These are phyloP conservation scores for Kregervanrija pseudodelftensis DNA, from an alignment of 805 yeast genomes.

Conservation along the genomic window DNA sequence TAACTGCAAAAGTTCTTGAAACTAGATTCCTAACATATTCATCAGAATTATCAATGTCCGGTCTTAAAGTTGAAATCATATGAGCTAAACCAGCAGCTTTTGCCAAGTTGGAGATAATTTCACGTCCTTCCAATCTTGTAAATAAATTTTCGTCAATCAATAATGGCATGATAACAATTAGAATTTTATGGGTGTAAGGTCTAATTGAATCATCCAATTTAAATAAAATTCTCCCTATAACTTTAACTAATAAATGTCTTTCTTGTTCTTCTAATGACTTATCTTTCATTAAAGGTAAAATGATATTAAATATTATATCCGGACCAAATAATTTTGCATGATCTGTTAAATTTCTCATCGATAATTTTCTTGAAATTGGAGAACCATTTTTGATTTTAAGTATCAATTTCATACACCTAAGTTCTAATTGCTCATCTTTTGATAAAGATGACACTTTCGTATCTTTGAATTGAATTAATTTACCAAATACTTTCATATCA, in stretches of 20 bases:
- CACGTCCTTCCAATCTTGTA: constrained; percentile 74
- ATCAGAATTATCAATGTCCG: constrained; percentile 77
- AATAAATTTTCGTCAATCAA: constrained; percentile 71
- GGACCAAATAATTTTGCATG: constrained; percentile 65
- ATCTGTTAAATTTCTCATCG: constrained; percentile 61
- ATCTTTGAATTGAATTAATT: constrained; percentile 33
- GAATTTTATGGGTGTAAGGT: constrained; percentile 67
- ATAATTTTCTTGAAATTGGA: constrained; percentile 56
- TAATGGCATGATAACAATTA: constrained; percentile 71
- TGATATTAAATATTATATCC: constrained; percentile 53
- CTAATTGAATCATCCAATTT: constrained; percentile 56
- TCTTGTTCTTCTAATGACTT: constrained; percentile 72
- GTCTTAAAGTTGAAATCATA: constrained; percentile 71
- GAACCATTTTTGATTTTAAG: constrained; percentile 74
- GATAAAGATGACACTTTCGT: constrained; percentile 30
- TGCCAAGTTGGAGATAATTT: constrained; percentile 64
- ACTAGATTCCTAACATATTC: constrained; percentile 74
- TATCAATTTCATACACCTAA: constrained; percentile 54
- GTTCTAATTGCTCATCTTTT: constrained; percentile 49
- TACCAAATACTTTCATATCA: constrained; percentile 67
- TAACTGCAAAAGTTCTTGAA: constrained; percentile 76
- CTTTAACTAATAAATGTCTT: constrained; percentile 72
- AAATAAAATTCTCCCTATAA: constrained; percentile 60
- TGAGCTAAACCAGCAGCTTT: constrained; percentile 78
- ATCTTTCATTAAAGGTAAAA: constrained; percentile 74